Percentiles rank a stretch among this genome's conserved stretches.
Evolutionary conservation across 192 early-diverging fungal species (phyloP).

Genomic region (Funneliformis geosporum): DNA sequence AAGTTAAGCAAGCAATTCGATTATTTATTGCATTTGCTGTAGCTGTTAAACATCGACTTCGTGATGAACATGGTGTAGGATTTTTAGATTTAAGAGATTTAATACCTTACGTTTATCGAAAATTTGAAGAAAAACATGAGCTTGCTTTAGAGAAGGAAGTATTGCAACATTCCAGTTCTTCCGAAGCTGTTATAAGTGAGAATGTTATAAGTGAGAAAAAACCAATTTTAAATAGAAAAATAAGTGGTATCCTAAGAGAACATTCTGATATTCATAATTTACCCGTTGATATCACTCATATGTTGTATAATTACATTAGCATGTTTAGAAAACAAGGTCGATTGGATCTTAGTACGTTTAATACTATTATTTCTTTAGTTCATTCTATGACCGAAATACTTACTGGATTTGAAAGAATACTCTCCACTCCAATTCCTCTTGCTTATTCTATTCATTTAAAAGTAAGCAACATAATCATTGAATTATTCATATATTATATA

Average conservation of each 20-base stretch:
- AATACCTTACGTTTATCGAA: slow-evolving; percentile 44
- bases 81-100: slow-evolving; percentile 55
- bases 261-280: slow-evolving; percentile 36
- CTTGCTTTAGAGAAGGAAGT: slow-evolving; percentile 11
- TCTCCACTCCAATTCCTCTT: slow-evolving; percentile 67
- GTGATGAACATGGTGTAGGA: slow-evolving; percentile 55
- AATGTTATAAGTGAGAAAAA: too few species aligned
- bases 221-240: slow-evolving; percentile 35
- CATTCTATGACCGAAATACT: slow-evolving; percentile 47
- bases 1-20: slow-evolving; percentile 48
- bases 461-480: slow-evolving; percentile 52
- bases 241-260: slow-evolving; percentile 39
- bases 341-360: slow-evolving; percentile 38
- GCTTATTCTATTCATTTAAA: slow-evolving; percentile 73
- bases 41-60: slow-evolving; percentile 51
- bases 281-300: slow-evolving; percentile 44
- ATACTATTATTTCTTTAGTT: slow-evolving; percentile 34
- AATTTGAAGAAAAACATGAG: slow-evolving; percentile 36
- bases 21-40: slow-evolving; percentile 49
- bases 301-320: slow-evolving; percentile 39
- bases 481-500: too few species aligned
- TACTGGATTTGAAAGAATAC: slow-evolving; percentile 65
- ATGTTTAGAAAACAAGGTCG: slow-evolving; percentile 37
- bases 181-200: slow-evolving; percentile 22
- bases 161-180: not conserved